These are phyloP conservation scores for Mucor ambiguus DNA, from an alignment of 371 early-diverging fungal genomes.

Conservation along the genomic window DNA sequence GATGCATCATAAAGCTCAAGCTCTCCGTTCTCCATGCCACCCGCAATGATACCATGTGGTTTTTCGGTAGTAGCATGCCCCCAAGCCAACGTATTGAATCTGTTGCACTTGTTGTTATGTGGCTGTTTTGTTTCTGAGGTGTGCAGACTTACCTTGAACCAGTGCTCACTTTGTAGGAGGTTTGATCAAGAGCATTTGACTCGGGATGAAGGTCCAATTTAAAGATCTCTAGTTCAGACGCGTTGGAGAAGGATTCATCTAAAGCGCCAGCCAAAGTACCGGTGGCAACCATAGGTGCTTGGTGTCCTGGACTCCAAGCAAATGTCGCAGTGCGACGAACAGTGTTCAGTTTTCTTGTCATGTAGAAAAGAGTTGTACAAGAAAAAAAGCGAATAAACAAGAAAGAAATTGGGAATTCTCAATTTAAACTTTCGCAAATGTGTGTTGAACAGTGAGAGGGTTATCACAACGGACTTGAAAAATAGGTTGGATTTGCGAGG, in stretches of 20 bases:
- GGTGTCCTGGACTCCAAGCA: constrained; percentile 80
- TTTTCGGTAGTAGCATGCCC: constrained; percentile 61
- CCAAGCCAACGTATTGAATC: constrained; percentile 89
- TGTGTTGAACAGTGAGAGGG: neutral
- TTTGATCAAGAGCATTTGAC: constrained; percentile 31
- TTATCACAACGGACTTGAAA: neutral
- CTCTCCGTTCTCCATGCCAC: constrained; percentile 95
- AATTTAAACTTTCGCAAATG: neutral
- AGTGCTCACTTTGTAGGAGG: constrained; percentile 61
- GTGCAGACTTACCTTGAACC: constrained; percentile 63
- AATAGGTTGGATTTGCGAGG: neutral
- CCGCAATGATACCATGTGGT: constrained; percentile 85
- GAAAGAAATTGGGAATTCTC: neutral
- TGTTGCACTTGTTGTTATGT: neutral
- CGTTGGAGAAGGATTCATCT: constrained; percentile 91
- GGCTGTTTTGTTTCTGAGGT: neutral
- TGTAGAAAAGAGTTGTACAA: constrained; percentile 8
- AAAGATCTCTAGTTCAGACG: constrained; percentile 89
- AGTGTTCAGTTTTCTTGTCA: constrained; percentile 61
- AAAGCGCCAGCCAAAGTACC: constrained; percentile 95
- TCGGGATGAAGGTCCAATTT: constrained; percentile 65
- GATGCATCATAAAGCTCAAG: constrained; percentile 87
- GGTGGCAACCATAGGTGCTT: constrained; percentile 76
- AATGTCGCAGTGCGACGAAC: constrained; percentile 80
- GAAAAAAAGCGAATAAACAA: neutral